Evolutionary conservation across 257 asterid species (phyloP), one percentile per base, ranked within the genome.

Genomic region (Jasminum sambac): DNA sequence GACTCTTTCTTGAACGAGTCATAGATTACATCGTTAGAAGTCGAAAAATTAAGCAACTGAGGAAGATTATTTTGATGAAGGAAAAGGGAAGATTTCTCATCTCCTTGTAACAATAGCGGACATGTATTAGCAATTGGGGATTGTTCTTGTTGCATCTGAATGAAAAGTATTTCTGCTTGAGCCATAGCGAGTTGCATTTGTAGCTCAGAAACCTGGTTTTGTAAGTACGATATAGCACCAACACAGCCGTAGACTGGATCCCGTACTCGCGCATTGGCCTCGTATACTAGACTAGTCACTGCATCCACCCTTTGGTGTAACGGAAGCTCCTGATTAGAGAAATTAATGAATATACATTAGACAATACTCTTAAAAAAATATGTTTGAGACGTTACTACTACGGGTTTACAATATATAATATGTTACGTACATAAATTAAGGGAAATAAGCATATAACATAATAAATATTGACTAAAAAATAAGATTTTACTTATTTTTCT

Each of bases 161-260:
- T 77, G 80, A 87, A 84, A n/a, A 84, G 79, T 21, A 82, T 82
- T 78, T 84, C 89, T 0, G 89, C 83, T 46, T 82, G 82, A 64
- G 87, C 87, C 80, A 82, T 72, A 1, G 89, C 85, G 40, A 84
- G 78, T 68, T 84, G 87, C 89, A 84, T 84, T 71, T 84, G 87
- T 23, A 84, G 89, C 75, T 84, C 83, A 41, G 83, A 69, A 58
- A 84, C 89, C 58, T 84, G 87, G 69, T 69, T 80, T 26, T 84
- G 89, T 8, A 84, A 77, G 78, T 82, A 79, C 4, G 87, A 79
- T 58, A 84, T 84, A 14, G 85, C 84, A 2, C 89, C 89, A 6
- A 79, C 87, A 67, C 89, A 84, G 0, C 89, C 89, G 25, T 84
- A 84, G 4, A 84, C 89, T 1, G 89, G 89, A 62, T 84, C 89